Evolutionary conservation across 495 filamentous ascomycete species (phyloP).

Genomic region (Lasiosphaeris hirsuta): DNA sequence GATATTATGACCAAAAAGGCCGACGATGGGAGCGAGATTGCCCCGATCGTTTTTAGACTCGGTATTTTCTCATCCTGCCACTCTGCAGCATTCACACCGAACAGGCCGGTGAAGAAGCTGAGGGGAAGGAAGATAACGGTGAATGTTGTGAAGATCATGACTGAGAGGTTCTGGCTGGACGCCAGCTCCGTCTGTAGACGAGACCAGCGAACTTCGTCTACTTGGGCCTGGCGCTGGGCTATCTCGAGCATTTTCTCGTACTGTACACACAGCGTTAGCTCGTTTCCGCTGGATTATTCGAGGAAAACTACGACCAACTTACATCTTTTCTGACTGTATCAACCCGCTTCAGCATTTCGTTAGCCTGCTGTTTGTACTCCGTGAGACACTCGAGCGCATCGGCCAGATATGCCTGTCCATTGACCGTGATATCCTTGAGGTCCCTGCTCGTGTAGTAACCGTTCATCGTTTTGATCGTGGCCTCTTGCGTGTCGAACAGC

Average conservation of each 20-base stretch:
- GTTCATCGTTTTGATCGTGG: conserved; percentile 49
- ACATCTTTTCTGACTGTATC: conserved; percentile 45
- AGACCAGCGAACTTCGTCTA: conserved; percentile 63
- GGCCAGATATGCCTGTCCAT: conserved; percentile 46
- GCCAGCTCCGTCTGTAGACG: conserved; percentile 62
- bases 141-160: conserved; percentile 70
- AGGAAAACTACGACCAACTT: conserved; percentile 2
- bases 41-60: conserved; percentile 34
- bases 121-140: conserved; percentile 65
- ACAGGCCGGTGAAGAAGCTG: conserved; percentile 64
- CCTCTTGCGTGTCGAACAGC: conserved; percentile 56
- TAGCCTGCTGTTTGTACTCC: conserved; percentile 55
- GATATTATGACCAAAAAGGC: conserved; percentile 36
- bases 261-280: conserved; percentile 24
- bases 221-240: conserved; percentile 66
- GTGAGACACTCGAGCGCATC: conserved; percentile 50
- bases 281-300: neutral
- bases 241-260: conserved; percentile 66
- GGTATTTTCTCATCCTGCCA: conserved; percentile 52
- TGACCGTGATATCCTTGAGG: conserved; percentile 28
- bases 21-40: conserved; percentile 42
- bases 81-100: conserved; percentile 63
- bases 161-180: conserved; percentile 57
- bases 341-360: conserved; percentile 56
- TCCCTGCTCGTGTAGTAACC: conserved; percentile 33